Percentiles rank a stretch among this genome's conserved stretches.
Conservation (phyloP, 345 rosid species). For the Ceriops tagal region DNA sequence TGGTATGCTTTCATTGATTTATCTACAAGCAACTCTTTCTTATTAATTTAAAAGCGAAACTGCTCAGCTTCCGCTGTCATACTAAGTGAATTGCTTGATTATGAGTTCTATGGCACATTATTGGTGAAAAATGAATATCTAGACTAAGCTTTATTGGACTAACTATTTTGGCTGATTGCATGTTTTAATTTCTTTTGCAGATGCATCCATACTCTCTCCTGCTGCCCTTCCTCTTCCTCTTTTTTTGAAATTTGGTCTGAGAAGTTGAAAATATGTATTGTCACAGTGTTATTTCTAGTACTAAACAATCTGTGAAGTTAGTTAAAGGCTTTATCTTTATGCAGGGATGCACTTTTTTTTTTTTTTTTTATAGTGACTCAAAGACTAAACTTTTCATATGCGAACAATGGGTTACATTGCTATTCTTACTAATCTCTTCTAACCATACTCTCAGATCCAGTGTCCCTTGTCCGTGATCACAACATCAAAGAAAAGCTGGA, state of each 20-base stretch:
- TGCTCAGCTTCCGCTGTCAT: not conserved
- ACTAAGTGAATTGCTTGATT: slow-evolving; percentile 3
- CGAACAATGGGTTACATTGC: too few relatives aligned
- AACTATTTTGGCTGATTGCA: not conserved
- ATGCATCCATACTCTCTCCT: not conserved
- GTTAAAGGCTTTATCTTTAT: too few relatives aligned
- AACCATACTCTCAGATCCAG: slow-evolving; percentile 50
- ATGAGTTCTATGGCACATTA: not conserved
- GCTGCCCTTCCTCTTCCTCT: not conserved
- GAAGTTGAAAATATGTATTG: too few relatives aligned
- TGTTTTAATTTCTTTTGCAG: not conserved
- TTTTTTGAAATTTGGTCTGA: too few relatives aligned
- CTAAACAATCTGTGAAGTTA: too few relatives aligned
- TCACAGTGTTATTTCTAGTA: too few relatives aligned
- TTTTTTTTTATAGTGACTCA: too few relatives aligned
- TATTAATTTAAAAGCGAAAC: not conserved
- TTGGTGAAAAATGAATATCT: not conserved
- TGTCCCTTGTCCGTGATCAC: slow-evolving; percentile 85
- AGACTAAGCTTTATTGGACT: not conserved
- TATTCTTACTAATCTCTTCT: too few relatives aligned
- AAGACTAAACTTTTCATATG: too few relatives aligned
- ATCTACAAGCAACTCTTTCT: slow-evolving; percentile 2
- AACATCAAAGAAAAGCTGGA: slow-evolving; percentile 61
- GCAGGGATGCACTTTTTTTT: too few relatives aligned
- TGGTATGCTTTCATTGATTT: slow-evolving; percentile 42